Evolutionary conservation across 1,139 yeast species (phyloP).

Genomic region (Yamadazyma dushanensis): DNA sequence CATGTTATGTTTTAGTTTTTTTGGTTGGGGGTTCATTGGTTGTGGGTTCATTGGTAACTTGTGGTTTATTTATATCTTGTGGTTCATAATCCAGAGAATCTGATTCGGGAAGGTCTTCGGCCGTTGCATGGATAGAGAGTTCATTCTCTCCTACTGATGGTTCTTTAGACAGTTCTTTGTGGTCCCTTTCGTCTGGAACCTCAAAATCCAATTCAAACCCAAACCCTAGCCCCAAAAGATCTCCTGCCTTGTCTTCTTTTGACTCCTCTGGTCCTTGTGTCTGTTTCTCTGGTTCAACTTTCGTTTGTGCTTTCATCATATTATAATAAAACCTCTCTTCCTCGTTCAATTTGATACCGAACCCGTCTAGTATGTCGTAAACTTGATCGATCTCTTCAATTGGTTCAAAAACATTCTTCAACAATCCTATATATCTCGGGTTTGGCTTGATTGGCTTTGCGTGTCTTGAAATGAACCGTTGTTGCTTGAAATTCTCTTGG

Average conservation of each 20-base stretch:
- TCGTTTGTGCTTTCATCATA: background rate
- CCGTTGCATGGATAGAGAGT: too few species aligned
- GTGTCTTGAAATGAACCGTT: conserved; percentile 13
- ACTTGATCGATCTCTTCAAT: conserved; percentile 14
- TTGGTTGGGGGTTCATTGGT: background rate
- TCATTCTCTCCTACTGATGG: too few species aligned
- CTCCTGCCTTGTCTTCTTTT: background rate
- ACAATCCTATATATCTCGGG: conserved; percentile 9
- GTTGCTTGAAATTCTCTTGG: conserved; percentile 23
- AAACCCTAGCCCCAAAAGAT: conserved; percentile 7
- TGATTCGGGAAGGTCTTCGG: too few species aligned
- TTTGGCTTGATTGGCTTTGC: conserved; percentile 15
- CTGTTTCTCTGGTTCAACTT: background rate
- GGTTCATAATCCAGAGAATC: background rate
- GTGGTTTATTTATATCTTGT: background rate
- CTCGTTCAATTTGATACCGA: conserved; percentile 10
- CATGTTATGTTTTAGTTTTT: background rate
- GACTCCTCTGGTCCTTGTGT: background rate
- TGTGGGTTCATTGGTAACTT: too few species aligned
- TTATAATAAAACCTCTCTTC: conserved; percentile 2
- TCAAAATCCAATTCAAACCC: conserved; percentile 7
- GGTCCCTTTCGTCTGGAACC: too few species aligned
- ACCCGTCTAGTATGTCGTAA: conserved; percentile 12
- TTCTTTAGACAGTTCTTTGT: too few species aligned
- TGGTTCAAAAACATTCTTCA: conserved; percentile 13